Evolutionary conservation across 495 filamentous ascomycete genomes (phyloP), one percentile per base, ranked within the genome.

Genomic region (Letharia columbiana): DNA sequence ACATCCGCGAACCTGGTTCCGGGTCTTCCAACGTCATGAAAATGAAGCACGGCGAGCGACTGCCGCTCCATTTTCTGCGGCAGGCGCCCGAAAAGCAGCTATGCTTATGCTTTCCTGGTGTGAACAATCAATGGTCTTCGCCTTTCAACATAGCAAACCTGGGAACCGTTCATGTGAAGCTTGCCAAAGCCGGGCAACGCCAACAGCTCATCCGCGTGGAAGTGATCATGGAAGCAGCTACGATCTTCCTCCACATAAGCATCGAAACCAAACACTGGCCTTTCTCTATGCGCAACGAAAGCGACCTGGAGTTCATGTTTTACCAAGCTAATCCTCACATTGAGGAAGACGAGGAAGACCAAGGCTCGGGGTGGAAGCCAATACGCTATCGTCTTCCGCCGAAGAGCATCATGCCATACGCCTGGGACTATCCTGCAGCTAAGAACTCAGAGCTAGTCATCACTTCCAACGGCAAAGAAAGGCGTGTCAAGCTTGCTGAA

Each of bases 371-470:
- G 9, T 98, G 92, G 89, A 85, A 89, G 63, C 91, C 90, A 15
- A 89, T 98, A 68, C 81, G 90, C 49, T 98, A 98, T 74, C 89
- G 92, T n/a, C 83, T 98, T 18, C 94, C 94, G 5, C 86, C 92
- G 10, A 83, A 95, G 42, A 97, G 93, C 75, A 96, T 98, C 76
- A 98, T 98, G 94, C 93, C 95, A 7, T 98, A 98, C 73, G 93
- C 94, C 40, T 98, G 94, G 94, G 95, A 98, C 73, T 98, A 94
- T 77, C 94, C 94, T 3, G 92, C 94, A 8, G 91, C 91, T n/a
- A 96, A 96, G 76, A 88, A 88, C 76, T 96, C 94, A 74, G 92
- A 96, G 73, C 83, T 98, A 44, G 84, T 96, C 54, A 82, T 98
- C 72, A 87, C 77, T 50, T 87, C 88, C 33, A 85, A 88, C 71